Evolutionary conservation across 805 yeast species (phyloP), one percentile per base, ranked within the genome.

Genomic region (Metschnikowia noctiluminum): DNA sequence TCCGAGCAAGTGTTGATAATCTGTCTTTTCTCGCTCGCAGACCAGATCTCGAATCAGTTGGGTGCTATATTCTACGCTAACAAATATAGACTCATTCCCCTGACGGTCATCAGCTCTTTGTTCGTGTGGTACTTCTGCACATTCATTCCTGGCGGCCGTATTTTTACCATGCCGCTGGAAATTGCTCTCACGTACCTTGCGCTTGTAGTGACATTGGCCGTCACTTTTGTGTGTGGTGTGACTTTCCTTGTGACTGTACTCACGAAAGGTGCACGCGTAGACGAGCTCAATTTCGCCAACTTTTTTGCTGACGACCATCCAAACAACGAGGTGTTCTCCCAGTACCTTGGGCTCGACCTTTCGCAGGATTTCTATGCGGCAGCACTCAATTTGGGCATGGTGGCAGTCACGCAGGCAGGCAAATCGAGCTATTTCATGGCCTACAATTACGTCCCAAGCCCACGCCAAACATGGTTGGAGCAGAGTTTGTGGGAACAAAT

Each of bases 351-450:
- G 64, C 45, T 79, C 59, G 48, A 65, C 59, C 54, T 77, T 48
- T 61, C 72, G 31, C 89, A 85, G 58, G 91, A 86, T 64, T 87
- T 86, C 60, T 81, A 82, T 60, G 76, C 86, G 0, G 79, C 83
- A 0, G 64, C 82, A 45, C 70, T 79, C 55, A 80, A 81, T 58
- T 63, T 82, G 42, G 89, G 89, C 0, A 70, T 80, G 48, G 70
- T 85, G 40, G 80, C 87, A 13, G 74, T 85, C 36, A 79, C 83
- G n/a, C 81, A 85, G 45, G 84, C 87, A 0, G 84, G 87, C 2
- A 78, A 76, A 48, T 79, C 83, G 30, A 81, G 86, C 53, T 86
- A 84, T 61, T 76, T 83, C 37, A 76, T 80, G 42, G 89, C 85
- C 57, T 69, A 78, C 30, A 69, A 81, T 27, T 60, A 73, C 13